Evolutionary conservation across 2,329 filamentous ascomycete species (phyloP), one percentile per base, ranked within the genome.

Genomic region (Fusarium sp.): DNA sequence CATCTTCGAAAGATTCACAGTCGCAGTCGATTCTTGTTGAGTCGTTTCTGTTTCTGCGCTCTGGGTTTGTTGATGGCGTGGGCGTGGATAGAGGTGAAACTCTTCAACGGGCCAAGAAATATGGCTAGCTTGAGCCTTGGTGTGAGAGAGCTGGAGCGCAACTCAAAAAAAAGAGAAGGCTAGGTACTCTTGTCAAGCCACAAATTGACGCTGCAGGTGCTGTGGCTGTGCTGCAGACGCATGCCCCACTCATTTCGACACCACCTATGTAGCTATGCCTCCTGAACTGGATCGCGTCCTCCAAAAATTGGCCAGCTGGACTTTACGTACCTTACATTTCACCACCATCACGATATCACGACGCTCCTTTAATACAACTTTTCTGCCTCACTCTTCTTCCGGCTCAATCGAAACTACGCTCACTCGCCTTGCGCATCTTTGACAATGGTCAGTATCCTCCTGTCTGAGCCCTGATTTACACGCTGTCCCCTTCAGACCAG

Each of bases 1-100:
- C 83, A 85, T 84, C 68, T 60, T 74, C 22, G 50, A 52, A 39
- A 26, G 17, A 28, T n/a, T 36, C 45, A 24, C 24, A 47, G 24
- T 26, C 19, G 19, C 44, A 33, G 36, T 63, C 65, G 55, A 39
- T 19, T 38, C 57, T 21, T 31, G 17, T 54, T 51, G 45, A 49
- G 19, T 50, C 28, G 45, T 31, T n/a, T 21, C 19, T 57, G 17
- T 51, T 42, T 22, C 62, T 45, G 50, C 46, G 53, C 31, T 42
- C 17, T 22, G 31, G 9, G 24, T 36, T 40, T 43, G 36, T 65
- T 57, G 72, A 57, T 59, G 64, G 57, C 58, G 67, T 51, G 22
- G 62, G 62, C 45, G 56, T 47, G 55, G 43, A 21, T 43, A 62
- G 36, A 57, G 46, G 40, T 26, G 40, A 54, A 40, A 54, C 58